Percentiles rank a stretch among this genome's conserved stretches.
phyloP scores from a whole-genome alignment of 2,329 filamentous ascomycete genomes.

The Fusarium decemcellulare region DNA sequence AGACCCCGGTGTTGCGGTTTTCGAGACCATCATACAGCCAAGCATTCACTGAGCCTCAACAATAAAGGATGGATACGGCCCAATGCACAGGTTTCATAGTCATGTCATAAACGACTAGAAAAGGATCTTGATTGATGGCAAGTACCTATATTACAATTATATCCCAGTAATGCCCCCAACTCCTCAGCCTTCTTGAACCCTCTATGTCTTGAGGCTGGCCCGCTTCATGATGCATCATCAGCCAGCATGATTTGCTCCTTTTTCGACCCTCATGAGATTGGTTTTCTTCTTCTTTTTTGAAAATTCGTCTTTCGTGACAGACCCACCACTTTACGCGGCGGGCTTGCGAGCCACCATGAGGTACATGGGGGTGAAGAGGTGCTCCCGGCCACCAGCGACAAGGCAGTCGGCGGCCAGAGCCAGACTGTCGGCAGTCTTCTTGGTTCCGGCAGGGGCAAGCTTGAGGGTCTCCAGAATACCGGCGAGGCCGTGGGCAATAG shows the following conservation, averaged over 20 bases:
- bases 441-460: slow-evolving; percentile 85
- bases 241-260: slow-evolving; percentile 26
- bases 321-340: slow-evolving; percentile 35
- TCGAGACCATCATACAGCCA: not conserved
- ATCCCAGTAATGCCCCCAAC: slow-evolving; percentile 43
- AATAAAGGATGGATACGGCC: not conserved
- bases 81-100: not conserved
- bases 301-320: slow-evolving; percentile 20
- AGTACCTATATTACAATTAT: slow-evolving; percentile 49
- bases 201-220: slow-evolving; percentile 32
- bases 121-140: slow-evolving; percentile 25
- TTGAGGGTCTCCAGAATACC: slow-evolving; percentile 81
- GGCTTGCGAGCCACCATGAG: slow-evolving; percentile 96
- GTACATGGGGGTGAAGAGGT: slow-evolving; percentile 99
- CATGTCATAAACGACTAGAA: slow-evolving; percentile 19
- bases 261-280: slow-evolving; percentile 31
- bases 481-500: slow-evolving; percentile 81
- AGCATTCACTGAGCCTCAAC: not conserved
- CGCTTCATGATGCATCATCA: slow-evolving; percentile 42
- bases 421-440: slow-evolving; percentile 95
- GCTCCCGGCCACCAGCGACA: slow-evolving; percentile 87
- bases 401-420: slow-evolving; percentile 86
- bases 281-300: slow-evolving; percentile 18
- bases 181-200: slow-evolving; percentile 35
- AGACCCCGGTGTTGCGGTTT: slow-evolving; percentile 18